Evolutionary conservation across 805 yeast genomes (phyloP).

Genomic region (Hagleromyces aurorensis): DNA sequence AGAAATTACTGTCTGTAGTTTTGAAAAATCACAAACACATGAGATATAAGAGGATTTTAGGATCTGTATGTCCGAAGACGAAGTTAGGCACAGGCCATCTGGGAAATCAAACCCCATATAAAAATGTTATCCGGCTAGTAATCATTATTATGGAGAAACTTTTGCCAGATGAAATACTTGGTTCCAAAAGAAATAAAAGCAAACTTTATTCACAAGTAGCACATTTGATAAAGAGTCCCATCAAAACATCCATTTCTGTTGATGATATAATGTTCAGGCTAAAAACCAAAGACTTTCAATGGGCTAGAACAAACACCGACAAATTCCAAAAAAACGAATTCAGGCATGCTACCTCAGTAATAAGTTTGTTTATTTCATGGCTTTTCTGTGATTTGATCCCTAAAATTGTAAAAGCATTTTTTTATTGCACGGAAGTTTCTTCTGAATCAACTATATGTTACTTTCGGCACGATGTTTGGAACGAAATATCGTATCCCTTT

Average conservation of each 20-base stretch:
- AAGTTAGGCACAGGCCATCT: conserved; percentile 24
- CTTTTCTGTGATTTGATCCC: conserved; percentile 40
- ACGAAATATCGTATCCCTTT: conserved; percentile 35
- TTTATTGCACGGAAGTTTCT: conserved; percentile 59
- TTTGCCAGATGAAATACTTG: conserved; percentile 47
- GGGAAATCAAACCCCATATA: conserved; percentile 28
- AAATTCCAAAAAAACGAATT: conserved; percentile 38
- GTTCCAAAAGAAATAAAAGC: conserved; percentile 42
- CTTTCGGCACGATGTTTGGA: conserved; percentile 58
- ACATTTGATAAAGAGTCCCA: conserved; percentile 31
- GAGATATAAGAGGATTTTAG: conserved; percentile 9
- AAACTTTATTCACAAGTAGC: conserved; percentile 34
- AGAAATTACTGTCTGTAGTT: conserved; percentile 4
- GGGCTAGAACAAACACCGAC: conserved; percentile 40
- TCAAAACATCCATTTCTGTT: conserved; percentile 32
- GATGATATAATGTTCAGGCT: conserved; percentile 27
- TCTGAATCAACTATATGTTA: conserved; percentile 35
- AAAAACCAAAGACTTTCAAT: conserved; percentile 37
- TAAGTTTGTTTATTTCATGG: conserved; percentile 50
- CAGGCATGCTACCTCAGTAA: conserved; percentile 30
- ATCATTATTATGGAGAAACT: conserved; percentile 38
- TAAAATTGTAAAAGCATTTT: conserved; percentile 43
- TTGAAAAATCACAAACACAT: conserved; percentile 8
- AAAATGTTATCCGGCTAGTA: conserved; percentile 37
- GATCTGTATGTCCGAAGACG: conserved; percentile 9